These are phyloP conservation scores for Botrytis pseudocinerea DNA, from an alignment of 2,329 filamentous ascomycete species.

Conservation along the genomic window DNA sequence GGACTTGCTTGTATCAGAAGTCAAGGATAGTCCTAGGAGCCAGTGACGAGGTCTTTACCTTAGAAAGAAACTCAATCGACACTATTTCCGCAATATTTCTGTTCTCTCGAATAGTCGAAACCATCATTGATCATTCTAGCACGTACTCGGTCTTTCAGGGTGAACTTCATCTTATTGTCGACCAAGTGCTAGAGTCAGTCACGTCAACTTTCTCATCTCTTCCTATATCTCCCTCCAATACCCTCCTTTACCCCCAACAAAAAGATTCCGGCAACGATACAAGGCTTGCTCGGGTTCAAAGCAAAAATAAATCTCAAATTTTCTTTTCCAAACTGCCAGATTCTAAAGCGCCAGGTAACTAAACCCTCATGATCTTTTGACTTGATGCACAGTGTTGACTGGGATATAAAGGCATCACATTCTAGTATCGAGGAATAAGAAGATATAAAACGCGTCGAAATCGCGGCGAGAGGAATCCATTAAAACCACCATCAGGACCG, in stretches of 20 bases:
- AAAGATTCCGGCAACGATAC: background rate
- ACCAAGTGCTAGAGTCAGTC: conserved; percentile 7
- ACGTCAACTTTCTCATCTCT: background rate
- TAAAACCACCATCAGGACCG: conserved; percentile 8
- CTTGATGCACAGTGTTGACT: conserved; percentile 10
- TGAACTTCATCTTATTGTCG: conserved; percentile 17
- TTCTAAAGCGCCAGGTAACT: conserved; percentile 1
- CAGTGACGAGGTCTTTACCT: conserved; percentile 34
- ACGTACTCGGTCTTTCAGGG: background rate
- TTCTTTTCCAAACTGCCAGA: background rate
- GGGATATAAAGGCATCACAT: background rate
- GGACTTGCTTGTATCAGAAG: conserved; percentile 34
- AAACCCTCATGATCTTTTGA: background rate
- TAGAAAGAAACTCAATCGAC: conserved; percentile 10
- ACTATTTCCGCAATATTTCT: conserved; percentile 21
- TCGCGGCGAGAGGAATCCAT: background rate
- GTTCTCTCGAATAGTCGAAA: conserved; percentile 15
- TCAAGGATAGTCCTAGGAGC: conserved; percentile 38
- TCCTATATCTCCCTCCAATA: background rate
- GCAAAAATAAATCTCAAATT: conserved; percentile 21
- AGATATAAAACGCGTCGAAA: conserved; percentile 13
- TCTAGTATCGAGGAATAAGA: conserved; percentile 14
- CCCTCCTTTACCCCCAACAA: background rate
- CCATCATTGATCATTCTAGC: conserved; percentile 18
- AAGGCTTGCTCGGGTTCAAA: background rate